Evolutionary conservation across 805 yeast genomes (phyloP), one percentile per base, ranked within the genome.

Genomic region (Wickerhamiella sorbophila): DNA sequence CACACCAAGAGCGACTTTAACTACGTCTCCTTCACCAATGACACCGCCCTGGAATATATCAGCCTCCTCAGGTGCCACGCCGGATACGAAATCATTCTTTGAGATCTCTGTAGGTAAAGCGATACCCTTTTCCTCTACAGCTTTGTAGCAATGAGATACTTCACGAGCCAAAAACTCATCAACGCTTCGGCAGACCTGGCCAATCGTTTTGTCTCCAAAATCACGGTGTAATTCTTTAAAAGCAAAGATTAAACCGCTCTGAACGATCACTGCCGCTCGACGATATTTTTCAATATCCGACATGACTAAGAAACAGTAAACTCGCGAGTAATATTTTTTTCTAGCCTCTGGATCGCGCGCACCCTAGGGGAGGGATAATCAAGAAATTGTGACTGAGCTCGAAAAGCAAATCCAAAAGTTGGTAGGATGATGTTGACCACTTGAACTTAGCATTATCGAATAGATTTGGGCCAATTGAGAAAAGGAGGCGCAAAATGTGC

Each of bases 101-200:
- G 86, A 94, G 47, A 91, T 74, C 40, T 83, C 72, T 15, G 86
- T 86, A n/a, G 99, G 98, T 47, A 72, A 74, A 8, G 95, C 83
- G 57, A 91, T 82, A 45, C 97, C 95, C 63, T 81, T 85, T 66
- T 91, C 99, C 29, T 51, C 48, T 31, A 60, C 61, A 6, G 55
- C 39, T 26, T 64, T 66, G 62, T 73, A 87, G 26, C 71, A 78
- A 42, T 65, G 69, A 43, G 67, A 66, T 41, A 81, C 65, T 43
- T 86, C 71, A 34, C 72, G 64, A 39, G 66, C 63, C 56, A 88
- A 62, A 61, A 77, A 80, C 27, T 81, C 72, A 60, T 91, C 97
- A 36, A 94, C 83, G 37, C 79, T 64, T 29, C 83, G 60, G 67
- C 96, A 87, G 47, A 91, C 66, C 54, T 86, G 93, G 31, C 64